Percentiles rank a stretch among this genome's conserved stretches.
Conservation (phyloP, 2,329 filamentous ascomycete species). For the Colletotrichum costaricense region DNA sequence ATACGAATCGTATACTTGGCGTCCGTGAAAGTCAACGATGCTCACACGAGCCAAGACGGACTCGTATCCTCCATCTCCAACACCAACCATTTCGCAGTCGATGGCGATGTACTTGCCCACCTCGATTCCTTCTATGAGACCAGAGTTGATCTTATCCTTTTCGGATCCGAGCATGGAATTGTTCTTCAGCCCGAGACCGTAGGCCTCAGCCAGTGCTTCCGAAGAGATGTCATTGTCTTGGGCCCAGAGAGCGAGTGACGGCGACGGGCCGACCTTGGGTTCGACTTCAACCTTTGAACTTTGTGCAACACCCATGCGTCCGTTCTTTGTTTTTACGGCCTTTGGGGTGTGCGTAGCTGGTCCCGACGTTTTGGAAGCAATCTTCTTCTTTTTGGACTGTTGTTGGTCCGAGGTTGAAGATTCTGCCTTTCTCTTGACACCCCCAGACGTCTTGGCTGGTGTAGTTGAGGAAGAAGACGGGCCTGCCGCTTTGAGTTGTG, state of each 20-base stretch:
- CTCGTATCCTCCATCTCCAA: slow-evolving; percentile 75
- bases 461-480: slow-evolving; percentile 44
- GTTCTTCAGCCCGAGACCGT: slow-evolving; percentile 64
- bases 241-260: slow-evolving; percentile 69
- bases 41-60: slow-evolving; percentile 88
- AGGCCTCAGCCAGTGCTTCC: slow-evolving; percentile 70
- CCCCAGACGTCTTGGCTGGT: slow-evolving; percentile 47
- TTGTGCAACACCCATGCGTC: slow-evolving; percentile 67
- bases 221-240: slow-evolving; percentile 70
- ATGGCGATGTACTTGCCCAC: slow-evolving; percentile 92
- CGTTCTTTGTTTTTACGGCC: slow-evolving; percentile 42
- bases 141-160: slow-evolving; percentile 70
- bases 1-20: slow-evolving; percentile 93
- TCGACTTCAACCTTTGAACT: slow-evolving; percentile 58
- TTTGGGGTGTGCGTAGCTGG: slow-evolving; percentile 35
- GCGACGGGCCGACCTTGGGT: slow-evolving; percentile 55
- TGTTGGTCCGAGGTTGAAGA: slow-evolving; percentile 41
- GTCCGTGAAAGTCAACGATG: slow-evolving; percentile 92
- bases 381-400: slow-evolving; percentile 45
- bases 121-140: slow-evolving; percentile 70
- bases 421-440: slow-evolving; percentile 54
- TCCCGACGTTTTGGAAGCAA: slow-evolving; percentile 22
- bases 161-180: slow-evolving; percentile 60
- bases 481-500: slow-evolving; percentile 63
- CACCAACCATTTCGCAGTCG: slow-evolving; percentile 98